A percentile compares a stretch with the other conserved stretches of the same genome.
Evolutionary conservation across 2,329 filamentous ascomycete genomes (phyloP).

Genomic region (Myriosclerotinia duriaeana): DNA sequence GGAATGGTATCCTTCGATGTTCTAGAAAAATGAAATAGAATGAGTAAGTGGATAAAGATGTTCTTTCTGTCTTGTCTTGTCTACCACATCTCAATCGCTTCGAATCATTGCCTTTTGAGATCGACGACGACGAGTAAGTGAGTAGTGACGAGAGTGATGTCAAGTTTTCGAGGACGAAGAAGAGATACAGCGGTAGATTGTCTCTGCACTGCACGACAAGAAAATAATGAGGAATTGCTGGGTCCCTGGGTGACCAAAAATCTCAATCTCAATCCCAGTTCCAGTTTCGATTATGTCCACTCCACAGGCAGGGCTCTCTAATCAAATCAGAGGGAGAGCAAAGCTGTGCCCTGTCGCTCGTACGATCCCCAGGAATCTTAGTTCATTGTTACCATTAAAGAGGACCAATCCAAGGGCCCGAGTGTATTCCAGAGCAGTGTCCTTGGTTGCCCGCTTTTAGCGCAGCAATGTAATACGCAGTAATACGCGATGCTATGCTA

Average conservation of each 20-base stretch:
- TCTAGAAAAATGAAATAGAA: not conserved
- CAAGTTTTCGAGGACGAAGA: conserved; percentile 13
- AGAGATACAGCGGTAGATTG: not conserved
- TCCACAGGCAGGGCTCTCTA: conserved; percentile 7
- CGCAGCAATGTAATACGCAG: conserved; percentile 3
- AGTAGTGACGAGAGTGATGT: conserved; percentile 11
- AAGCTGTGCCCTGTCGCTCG: conserved; percentile 19
- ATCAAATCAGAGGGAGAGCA: conserved; percentile 13
- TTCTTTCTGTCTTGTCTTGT: not conserved
- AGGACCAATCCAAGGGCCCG: conserved; percentile 15
- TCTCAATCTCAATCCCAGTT: not conserved
- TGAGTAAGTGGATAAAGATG: not conserved
- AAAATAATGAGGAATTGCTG: conserved; percentile 10
- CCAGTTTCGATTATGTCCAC: conserved; percentile 2
- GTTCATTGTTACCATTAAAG: conserved; percentile 1
- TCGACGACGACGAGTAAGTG: not conserved
- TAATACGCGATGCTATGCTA: not conserved
- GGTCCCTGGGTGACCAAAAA: not conserved
- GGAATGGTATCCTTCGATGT: not conserved
- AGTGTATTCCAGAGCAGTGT: conserved; percentile 13
- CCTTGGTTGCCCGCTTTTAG: conserved; percentile 18
- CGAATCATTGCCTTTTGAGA: not conserved
- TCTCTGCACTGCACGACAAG: conserved; percentile 8
- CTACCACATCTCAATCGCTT: not conserved
- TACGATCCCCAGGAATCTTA: conserved; percentile 16